Evolutionary conservation across 108 stramenopile species (phyloP).

Genomic region (Skeletonema menzelii): DNA sequence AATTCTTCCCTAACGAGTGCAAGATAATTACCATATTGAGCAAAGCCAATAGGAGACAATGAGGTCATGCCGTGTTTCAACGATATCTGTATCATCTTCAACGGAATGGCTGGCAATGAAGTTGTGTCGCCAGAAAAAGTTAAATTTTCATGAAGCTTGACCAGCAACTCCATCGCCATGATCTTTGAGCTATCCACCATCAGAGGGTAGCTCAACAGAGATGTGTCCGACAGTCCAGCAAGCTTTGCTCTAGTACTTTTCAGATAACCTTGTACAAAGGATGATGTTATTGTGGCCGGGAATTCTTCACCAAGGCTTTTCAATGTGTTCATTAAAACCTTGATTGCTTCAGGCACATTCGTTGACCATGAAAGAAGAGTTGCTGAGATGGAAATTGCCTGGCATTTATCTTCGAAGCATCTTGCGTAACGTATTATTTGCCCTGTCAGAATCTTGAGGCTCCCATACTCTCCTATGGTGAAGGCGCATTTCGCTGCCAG

Average conservation of each 20-base stretch:
- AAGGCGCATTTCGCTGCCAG: constrained; percentile 12
- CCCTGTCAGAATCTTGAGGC: neutral
- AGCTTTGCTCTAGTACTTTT: constrained; percentile 4
- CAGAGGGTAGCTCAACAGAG: neutral
- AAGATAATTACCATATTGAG: constrained; percentile 12
- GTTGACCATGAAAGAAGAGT: constrained; percentile 1
- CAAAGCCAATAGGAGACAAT: constrained; percentile 20
- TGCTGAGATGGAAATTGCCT: neutral
- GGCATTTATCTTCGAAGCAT: constrained; percentile 24
- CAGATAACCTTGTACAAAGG: neutral
- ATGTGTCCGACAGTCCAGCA: constrained; percentile 6
- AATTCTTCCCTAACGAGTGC: constrained; percentile 1
- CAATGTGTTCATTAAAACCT: constrained; percentile 1
- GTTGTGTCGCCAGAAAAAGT: neutral
- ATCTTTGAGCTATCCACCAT: neutral
- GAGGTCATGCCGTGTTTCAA: constrained; percentile 19
- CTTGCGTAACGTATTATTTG: constrained; percentile 12
- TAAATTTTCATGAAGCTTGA: neutral
- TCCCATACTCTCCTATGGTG: neutral
- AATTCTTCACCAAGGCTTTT: constrained; percentile 10
- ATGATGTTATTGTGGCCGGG: neutral
- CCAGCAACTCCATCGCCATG: constrained; percentile 18
- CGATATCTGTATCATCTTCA: constrained; percentile 24
- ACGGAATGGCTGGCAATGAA: neutral
- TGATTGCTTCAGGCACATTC: constrained; percentile 5